These are phyloP conservation scores for Trichoderma guizhouense DNA, from an alignment of 2,329 filamentous ascomycete species.

Conservation along the genomic window DNA sequence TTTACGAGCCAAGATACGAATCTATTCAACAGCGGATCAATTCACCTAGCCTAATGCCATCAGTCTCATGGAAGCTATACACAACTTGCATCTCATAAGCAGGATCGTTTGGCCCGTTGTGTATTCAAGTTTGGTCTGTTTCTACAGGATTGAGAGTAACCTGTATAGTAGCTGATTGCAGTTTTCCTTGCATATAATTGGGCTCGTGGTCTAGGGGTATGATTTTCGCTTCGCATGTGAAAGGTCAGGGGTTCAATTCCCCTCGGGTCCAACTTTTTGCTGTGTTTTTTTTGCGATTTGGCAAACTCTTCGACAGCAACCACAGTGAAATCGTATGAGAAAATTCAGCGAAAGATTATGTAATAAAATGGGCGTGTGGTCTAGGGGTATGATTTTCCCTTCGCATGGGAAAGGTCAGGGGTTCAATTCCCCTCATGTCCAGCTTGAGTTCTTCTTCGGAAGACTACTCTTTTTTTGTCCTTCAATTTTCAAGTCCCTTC, in stretches of 20 bases:
- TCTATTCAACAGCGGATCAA: background rate
- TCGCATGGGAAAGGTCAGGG: constrained; percentile 15
- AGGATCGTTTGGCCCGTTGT: background rate
- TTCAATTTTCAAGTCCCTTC: background rate
- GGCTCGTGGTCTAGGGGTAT: constrained; percentile 15
- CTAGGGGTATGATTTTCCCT: constrained; percentile 16
- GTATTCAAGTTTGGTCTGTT: background rate
- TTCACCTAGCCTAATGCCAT: background rate
- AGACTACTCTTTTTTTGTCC: background rate
- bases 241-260: constrained; percentile 16
- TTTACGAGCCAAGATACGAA: background rate
- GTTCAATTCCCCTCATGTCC: constrained; percentile 14
- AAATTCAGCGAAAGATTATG: background rate
- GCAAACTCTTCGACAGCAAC: background rate
- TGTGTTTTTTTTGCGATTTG: background rate
- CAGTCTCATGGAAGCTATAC: background rate
- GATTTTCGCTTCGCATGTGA: constrained; percentile 16
- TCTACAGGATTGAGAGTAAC: background rate
- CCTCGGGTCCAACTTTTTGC: constrained; percentile 4
- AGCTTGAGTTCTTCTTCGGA: background rate
- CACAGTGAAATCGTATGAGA: background rate
- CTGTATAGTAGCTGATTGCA: background rate
- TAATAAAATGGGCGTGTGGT: constrained; percentile 6
- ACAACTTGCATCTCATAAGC: background rate
- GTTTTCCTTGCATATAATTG: background rate